A percentile compares a stretch with the other conserved stretches of the same genome.
Evolutionary conservation across 2,329 filamentous ascomycete genomes (phyloP).

Genomic region (Arthrobotrys sphaeroides): DNA sequence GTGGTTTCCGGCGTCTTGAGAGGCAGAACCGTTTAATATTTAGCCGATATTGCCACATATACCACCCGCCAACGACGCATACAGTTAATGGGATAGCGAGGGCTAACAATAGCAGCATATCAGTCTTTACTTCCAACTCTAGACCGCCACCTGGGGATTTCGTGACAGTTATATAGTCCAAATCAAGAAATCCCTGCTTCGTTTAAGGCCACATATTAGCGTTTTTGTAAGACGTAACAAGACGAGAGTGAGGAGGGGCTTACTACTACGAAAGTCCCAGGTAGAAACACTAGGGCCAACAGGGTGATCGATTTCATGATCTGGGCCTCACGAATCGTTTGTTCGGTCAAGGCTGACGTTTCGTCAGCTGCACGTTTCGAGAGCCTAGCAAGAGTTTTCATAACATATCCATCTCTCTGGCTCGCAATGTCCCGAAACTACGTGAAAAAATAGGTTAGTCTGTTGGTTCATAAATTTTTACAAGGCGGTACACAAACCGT

Average conservation of each 20-base stretch:
- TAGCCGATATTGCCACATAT: not conserved
- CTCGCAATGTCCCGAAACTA: not conserved
- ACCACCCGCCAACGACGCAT: not conserved
- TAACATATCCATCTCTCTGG: not conserved
- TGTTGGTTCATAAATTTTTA: too few species aligned
- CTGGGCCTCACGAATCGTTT: not conserved
- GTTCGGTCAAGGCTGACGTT: not conserved
- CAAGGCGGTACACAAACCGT: not conserved
- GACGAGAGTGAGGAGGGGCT: too few species aligned
- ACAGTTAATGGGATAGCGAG: not conserved
- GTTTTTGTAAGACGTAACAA: too few species aligned
- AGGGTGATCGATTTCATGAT: slow-evolving; percentile 11
- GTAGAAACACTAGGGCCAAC: not conserved
- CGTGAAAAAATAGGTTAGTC: too few species aligned
- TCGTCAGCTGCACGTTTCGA: not conserved
- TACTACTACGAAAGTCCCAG: not conserved
- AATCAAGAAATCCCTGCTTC: not conserved
- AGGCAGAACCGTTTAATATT: not conserved
- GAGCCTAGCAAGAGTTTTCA: not conserved
- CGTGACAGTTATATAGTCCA: not conserved
- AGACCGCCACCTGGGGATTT: not conserved
- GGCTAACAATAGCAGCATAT: not conserved
- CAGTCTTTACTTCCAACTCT: not conserved
- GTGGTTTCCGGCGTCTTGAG: too few species aligned
- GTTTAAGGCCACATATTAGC: too few species aligned